These are phyloP conservation scores for Leptographium radiaticola DNA, from an alignment of 2,329 filamentous ascomycete species.

Conservation along the genomic window DNA sequence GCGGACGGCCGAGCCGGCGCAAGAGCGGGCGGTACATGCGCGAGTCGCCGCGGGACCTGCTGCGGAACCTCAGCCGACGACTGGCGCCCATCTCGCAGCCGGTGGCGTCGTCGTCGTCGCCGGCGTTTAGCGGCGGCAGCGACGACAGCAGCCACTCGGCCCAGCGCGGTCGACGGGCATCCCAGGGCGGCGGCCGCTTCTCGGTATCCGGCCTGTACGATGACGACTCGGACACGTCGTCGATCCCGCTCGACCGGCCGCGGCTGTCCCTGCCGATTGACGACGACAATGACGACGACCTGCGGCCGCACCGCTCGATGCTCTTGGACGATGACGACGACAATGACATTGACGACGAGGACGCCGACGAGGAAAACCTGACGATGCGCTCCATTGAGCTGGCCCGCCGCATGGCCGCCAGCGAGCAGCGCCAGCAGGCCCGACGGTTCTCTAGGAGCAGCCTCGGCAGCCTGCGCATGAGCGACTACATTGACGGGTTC, in stretches of 20 bases:
- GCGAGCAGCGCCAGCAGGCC: conserved; percentile 22
- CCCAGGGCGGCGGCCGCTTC: conserved; percentile 15
- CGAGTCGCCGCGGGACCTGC: conserved; percentile 39
- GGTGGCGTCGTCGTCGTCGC: conserved; percentile 27
- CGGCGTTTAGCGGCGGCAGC: conserved; percentile 5
- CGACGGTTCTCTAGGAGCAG: conserved; percentile 37
- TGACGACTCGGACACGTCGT: conserved; percentile 20
- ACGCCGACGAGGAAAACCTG: conserved; percentile 34
- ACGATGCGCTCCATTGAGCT: conserved; percentile 48
- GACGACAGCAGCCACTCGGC: too few relatives aligned
- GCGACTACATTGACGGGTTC: conserved; percentile 31
- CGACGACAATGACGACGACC: conserved; percentile 18
- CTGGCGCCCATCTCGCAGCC: conserved; percentile 35
- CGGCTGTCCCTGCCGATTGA: conserved; percentile 41
- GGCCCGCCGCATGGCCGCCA: conserved; percentile 36
- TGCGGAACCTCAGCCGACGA: conserved; percentile 40
- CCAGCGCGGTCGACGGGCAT: too few relatives aligned
- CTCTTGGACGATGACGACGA: conserved; percentile 42
- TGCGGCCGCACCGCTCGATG: conserved; percentile 32
- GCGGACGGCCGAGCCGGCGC: conserved; percentile 33
- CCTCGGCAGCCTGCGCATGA: conserved; percentile 38
- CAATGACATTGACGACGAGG: conserved; percentile 25
- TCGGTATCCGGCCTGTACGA: conserved; percentile 11
- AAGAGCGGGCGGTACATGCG: conserved; percentile 42
- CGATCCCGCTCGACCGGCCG: conserved; percentile 33